These are phyloP conservation scores for Cladosporium sp. DNA, from an alignment of 2,329 filamentous ascomycete species.

Conservation along the genomic window DNA sequence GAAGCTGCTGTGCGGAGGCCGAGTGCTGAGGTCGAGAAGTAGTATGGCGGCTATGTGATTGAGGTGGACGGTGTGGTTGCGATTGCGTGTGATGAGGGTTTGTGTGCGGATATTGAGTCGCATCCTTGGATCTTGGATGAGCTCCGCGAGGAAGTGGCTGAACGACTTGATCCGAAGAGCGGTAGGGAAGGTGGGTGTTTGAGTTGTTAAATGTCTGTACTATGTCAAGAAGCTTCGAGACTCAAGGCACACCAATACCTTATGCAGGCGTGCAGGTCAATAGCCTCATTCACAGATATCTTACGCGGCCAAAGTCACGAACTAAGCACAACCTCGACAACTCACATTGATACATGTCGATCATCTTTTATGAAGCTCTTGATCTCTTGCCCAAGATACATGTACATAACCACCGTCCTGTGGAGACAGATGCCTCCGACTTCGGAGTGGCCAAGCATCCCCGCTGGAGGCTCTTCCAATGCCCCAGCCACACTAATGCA, in stretches of 20 bases:
- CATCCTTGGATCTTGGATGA: neutral
- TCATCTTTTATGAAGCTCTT: neutral
- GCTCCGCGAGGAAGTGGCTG: conserved; percentile 2
- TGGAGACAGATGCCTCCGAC: neutral
- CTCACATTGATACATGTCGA: neutral
- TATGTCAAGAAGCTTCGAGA: neutral
- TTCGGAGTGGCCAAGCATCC: neutral
- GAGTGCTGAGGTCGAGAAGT: neutral
- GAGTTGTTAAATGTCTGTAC: no score
- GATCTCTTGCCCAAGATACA: neutral
- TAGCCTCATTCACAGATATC: no score
- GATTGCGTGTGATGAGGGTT: conserved; percentile 3
- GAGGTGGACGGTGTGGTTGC: neutral
- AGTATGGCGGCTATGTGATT: neutral
- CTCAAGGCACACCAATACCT: no score
- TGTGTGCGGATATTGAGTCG: neutral
- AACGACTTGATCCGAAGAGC: neutral
- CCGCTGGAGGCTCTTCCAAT: neutral
- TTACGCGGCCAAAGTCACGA: neutral
- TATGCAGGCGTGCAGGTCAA: no score
- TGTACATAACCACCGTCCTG: no score
- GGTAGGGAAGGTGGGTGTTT: neutral
- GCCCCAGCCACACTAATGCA: neutral
- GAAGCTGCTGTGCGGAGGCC: neutral
- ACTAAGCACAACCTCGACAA: neutral